Evolutionary conservation across 2,329 filamentous ascomycete genomes (phyloP).

Genomic region (Penicillium sp.): DNA sequence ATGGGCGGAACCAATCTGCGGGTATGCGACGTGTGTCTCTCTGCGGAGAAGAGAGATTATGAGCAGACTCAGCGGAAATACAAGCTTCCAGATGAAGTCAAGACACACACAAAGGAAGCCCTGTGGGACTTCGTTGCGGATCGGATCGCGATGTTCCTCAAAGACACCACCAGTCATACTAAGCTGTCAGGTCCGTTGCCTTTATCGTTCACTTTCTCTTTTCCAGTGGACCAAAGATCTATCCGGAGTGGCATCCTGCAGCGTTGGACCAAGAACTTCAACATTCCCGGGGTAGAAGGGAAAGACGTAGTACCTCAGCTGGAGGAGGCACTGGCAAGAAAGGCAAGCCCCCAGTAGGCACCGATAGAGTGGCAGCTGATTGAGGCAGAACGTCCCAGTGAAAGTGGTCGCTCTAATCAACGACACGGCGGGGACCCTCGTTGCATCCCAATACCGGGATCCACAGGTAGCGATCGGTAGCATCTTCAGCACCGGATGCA

Average conservation of each 20-base stretch:
- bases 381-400: conserved; percentile 70
- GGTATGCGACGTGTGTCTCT: conserved; percentile 80
- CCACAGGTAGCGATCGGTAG: conserved; percentile 83
- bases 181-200: conserved; percentile 51
- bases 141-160: conserved; percentile 75
- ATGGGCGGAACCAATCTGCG: conserved; percentile 90
- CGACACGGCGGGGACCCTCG: conserved; percentile 89
- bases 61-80: conserved; percentile 87
- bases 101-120: conserved; percentile 72
- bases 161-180: conserved; percentile 64
- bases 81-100: conserved; percentile 78
- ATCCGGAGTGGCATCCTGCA: conserved; percentile 83
- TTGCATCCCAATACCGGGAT: conserved; percentile 89
- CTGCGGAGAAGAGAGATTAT: conserved; percentile 74
- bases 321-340: conserved; percentile 66
- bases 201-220: conserved; percentile 86
- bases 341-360: conserved; percentile 43
- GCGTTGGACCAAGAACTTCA: conserved; percentile 90
- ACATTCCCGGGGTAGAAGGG: conserved; percentile 83
- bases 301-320: conserved; percentile 81
- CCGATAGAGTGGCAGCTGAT: not conserved
- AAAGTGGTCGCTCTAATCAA: conserved; percentile 85
- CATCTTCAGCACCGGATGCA: conserved; percentile 94
- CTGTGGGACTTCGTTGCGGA: conserved; percentile 87
- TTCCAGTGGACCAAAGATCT: conserved; percentile 79